Conservation (phyloP, 2,329 filamentous ascomycete genomes). For the Ceratocystis papillata region DNA sequence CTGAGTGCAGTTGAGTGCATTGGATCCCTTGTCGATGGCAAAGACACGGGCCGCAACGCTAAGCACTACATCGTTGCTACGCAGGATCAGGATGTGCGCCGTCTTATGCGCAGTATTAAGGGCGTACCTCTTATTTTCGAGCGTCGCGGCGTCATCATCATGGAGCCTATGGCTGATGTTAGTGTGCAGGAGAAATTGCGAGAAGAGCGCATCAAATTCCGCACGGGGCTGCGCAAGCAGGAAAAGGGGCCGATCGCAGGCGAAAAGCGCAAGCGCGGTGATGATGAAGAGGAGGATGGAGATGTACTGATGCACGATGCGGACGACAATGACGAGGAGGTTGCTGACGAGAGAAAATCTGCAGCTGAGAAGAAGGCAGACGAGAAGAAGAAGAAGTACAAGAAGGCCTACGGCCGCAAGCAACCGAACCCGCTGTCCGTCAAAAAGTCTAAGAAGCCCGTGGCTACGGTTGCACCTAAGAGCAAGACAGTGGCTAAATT, state of each 20-base stretch:
- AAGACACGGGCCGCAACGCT: constrained; percentile 59
- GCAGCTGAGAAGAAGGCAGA: constrained; percentile 13
- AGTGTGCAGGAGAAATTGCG: constrained; percentile 52
- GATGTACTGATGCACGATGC: neutral
- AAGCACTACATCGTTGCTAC: constrained; percentile 68
- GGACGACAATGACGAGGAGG: constrained; percentile 30
- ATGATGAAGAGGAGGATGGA: constrained; percentile 33
- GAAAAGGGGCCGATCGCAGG: constrained; percentile 29
- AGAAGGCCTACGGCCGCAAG: constrained; percentile 50
- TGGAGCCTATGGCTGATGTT: constrained; percentile 60
- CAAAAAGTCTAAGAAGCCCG: constrained; percentile 42
- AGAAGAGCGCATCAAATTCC: constrained; percentile 66
- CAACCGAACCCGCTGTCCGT: constrained; percentile 60
- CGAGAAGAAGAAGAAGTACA: constrained; percentile 41
- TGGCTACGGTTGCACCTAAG: constrained; percentile 23
- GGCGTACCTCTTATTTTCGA: constrained; percentile 72
- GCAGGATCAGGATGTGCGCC: constrained; percentile 55
- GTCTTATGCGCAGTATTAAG: constrained; percentile 52
- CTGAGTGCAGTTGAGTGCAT: constrained; percentile 61
- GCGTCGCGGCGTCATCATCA: constrained; percentile 60
- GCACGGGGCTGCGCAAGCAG: constrained; percentile 51
- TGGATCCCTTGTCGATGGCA: constrained; percentile 65
- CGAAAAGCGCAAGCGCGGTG: constrained; percentile 44
- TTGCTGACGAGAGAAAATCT: constrained; percentile 20
- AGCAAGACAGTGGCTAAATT: constrained; percentile 26